phyloP scores from a whole-genome alignment of 108 stramenopile genomes.

The Nitzschia sp. region DNA sequence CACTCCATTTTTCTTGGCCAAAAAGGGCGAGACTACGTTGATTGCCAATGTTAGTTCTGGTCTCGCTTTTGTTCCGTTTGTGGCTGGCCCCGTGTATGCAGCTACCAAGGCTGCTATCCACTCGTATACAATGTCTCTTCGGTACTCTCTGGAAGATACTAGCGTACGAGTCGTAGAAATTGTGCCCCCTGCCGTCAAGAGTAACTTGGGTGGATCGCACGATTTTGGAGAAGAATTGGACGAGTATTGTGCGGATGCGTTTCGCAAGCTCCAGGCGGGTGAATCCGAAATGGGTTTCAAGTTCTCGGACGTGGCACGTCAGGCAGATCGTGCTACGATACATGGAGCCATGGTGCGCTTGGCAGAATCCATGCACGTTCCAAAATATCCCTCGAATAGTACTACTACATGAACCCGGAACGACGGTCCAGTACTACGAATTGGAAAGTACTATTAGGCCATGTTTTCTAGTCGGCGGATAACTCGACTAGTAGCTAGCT shows the following conservation, averaged over 20 bases:
- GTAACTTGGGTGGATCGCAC: slow-evolving; percentile 22
- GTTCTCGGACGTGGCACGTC: slow-evolving; percentile 16
- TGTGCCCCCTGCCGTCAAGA: slow-evolving; percentile 26
- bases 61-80: slow-evolving; percentile 19
- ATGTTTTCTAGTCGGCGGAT: too few relatives aligned
- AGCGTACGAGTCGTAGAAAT: slow-evolving; percentile 23
- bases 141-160: slow-evolving; percentile 18
- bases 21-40: neutral
- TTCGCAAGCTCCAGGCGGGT: slow-evolving; percentile 4
- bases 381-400: slow-evolving; percentile 11
- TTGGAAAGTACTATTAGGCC: neutral
- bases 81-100: slow-evolving; percentile 12
- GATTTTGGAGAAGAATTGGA: slow-evolving; percentile 25
- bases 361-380: slow-evolving; percentile 11
- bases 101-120: slow-evolving; percentile 26
- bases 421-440: neutral
- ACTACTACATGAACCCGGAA: neutral
- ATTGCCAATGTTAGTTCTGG: slow-evolving; percentile 19
- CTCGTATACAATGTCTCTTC: slow-evolving; percentile 17
- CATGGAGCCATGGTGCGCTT: slow-evolving; percentile 2
- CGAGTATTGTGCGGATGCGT: slow-evolving; percentile 12
- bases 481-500: too few relatives aligned
- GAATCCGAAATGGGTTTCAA: slow-evolving; percentile 19
- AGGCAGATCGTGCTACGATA: slow-evolving; percentile 12
- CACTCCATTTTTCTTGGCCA: neutral